phyloP scores from a whole-genome alignment of 495 filamentous ascomycete species.

The Podospora conica region DNA sequence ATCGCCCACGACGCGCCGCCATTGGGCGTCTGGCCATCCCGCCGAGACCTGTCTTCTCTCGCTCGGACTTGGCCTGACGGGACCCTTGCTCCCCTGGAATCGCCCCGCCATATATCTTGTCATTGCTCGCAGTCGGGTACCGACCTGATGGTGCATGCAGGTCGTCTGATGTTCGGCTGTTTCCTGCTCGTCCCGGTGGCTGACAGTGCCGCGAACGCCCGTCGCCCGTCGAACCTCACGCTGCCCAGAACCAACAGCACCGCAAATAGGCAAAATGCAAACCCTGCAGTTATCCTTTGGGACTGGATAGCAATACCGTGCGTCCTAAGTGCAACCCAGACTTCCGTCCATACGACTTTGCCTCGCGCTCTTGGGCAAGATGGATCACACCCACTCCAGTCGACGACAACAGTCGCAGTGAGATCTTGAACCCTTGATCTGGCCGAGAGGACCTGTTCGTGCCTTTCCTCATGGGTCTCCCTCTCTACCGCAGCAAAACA shows the following conservation, averaged over 20 bases:
- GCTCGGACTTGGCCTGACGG: conserved; percentile 9
- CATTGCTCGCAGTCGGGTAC: background rate
- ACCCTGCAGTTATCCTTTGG: background rate
- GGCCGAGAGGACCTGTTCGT: background rate
- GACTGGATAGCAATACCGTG: background rate
- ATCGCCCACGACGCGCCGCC: background rate
- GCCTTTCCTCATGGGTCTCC: background rate
- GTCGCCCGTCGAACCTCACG: background rate
- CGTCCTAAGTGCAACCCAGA: background rate
- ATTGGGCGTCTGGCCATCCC: background rate
- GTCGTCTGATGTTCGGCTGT: background rate
- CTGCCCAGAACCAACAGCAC: background rate
- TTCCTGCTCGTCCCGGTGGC: background rate
- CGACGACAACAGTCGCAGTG: background rate
- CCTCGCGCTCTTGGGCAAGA: background rate
- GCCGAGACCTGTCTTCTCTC: background rate
- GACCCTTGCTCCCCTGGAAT: background rate
- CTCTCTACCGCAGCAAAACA: background rate
- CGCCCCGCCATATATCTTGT: background rate
- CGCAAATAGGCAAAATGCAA: conserved; percentile 11
- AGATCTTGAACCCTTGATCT: background rate
- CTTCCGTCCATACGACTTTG: background rate
- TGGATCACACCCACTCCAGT: background rate
- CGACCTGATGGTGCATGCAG: background rate
- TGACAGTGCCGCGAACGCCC: background rate